Evolutionary conservation across 345 rosid species (phyloP).

Genomic region (Mercurialis annua): DNA sequence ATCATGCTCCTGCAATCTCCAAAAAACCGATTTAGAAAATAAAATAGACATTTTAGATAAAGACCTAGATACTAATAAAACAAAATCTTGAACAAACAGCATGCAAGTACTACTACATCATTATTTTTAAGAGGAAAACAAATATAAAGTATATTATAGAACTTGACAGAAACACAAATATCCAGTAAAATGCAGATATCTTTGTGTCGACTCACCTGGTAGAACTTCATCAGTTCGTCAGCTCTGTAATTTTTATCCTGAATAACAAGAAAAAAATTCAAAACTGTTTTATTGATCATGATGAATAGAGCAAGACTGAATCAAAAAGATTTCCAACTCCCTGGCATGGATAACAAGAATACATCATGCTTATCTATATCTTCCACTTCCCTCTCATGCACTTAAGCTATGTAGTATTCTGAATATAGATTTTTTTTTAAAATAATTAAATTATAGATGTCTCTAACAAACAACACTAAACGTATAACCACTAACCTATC

Average conservation of each 20-base stretch:
- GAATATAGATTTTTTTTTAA: no score
- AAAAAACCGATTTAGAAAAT: constrained; percentile 14
- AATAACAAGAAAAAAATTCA: constrained; percentile 17
- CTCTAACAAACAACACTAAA: background rate
- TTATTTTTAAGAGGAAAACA: background rate
- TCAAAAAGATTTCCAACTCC: background rate
- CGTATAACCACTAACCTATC: background rate
- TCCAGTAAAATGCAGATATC: background rate
- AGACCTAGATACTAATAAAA: background rate
- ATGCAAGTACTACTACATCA: constrained; percentile 5
- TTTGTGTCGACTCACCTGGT: constrained; percentile 45
- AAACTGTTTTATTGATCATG: no score
- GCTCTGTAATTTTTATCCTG: constrained; percentile 71
- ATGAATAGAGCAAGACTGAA: background rate
- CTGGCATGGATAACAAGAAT: background rate
- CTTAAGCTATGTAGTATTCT: background rate
- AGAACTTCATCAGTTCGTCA: constrained; percentile 71
- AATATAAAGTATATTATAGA: background rate
- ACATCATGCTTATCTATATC: background rate
- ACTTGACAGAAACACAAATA: background rate
- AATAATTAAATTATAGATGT: background rate
- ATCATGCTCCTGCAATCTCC: constrained; percentile 56
- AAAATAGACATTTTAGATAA: background rate
- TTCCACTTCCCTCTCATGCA: background rate
- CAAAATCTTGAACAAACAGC: background rate